Conservation (phyloP, 2,329 filamentous ascomycete genomes). For the Fusarium equiseti region DNA sequence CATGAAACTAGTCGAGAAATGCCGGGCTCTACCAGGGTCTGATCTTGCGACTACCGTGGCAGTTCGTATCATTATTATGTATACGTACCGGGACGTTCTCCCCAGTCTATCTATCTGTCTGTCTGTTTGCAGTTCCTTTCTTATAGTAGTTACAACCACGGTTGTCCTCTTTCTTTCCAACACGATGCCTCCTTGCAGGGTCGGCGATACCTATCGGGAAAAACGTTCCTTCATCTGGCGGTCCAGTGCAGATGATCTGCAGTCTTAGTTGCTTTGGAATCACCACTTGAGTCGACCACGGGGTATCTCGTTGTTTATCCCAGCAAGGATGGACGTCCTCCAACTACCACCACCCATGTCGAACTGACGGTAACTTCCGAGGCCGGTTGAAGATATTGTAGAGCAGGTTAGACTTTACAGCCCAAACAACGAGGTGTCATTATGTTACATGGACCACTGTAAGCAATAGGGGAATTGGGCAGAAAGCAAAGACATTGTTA, state of each 20-base stretch:
- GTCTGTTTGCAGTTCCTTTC: background rate
- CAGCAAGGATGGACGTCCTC: conserved; percentile 9
- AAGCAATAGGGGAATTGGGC: conserved; percentile 12
- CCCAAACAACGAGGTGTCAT: conserved; percentile 18
- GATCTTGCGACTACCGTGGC: conserved; percentile 20
- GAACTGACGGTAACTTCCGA: conserved; percentile 36
- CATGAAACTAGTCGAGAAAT: conserved; percentile 33
- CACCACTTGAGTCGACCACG: conserved; percentile 34
- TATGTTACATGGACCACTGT: conserved; percentile 18
- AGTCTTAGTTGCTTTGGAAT: conserved; percentile 23
- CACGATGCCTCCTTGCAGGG: background rate
- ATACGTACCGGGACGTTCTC: background rate
- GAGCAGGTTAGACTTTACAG: conserved; percentile 19
- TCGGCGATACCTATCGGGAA: background rate
- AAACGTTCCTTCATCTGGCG: conserved; percentile 5
- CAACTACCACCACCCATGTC: conserved; percentile 23
- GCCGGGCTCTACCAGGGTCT: conserved; percentile 31
- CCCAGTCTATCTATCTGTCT: background rate
- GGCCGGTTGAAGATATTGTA: background rate
- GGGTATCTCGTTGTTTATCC: conserved; percentile 17
- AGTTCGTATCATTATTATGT: conserved; percentile 8
- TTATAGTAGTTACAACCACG: background rate
- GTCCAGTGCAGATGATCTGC: conserved; percentile 40
- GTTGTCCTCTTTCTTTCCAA: background rate
- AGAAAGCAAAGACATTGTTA: background rate